Base-by-base conservation (phyloP, 2,329 filamentous ascomycete species). In the Gaeumannomyces sp. region DNA sequence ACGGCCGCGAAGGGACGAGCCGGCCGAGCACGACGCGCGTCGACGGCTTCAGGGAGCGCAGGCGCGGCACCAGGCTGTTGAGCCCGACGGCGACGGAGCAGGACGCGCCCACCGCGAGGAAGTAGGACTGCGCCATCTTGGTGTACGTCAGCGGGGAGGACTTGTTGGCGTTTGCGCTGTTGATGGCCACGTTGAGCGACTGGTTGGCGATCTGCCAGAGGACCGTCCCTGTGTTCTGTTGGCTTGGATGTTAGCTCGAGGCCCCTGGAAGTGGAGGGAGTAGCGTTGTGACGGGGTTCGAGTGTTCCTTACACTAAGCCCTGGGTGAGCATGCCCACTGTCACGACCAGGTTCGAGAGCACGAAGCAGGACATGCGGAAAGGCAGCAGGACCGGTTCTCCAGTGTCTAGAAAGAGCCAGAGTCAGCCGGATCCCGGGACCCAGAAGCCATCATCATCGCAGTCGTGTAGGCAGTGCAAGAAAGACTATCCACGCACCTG, bases 321-420 rank as follows among this genome's bases (percentile, higher is more conserved):
- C 91, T 3, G 95, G 95, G 94, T 95, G 65, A 99, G 89, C 95
- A 99, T 99, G 72, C 95, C 95, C 8, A 89, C 94, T 60, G 95
- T 99, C 67, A 98, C 94, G 65, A 98, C 83, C 75, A 99, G 79
- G 78, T 99, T 99, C 69, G 93, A 93, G 64, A 98, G 78, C 64
- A 96, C 93, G 75, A 95, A 99, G 78, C 86, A 91, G 63, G 94
- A 98, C 95, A 99, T 99, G 75, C 95, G 91, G 76, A 98, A 98
- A 27, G 95, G 95, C 25, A 99, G 84, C 71, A 98, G 86, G 68
- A 99, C 93, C 61, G 94, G 89, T 75, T 93, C 83, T 70, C 95
- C 95, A 25, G 93, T 98, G 77, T 99, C 95, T 96, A 68, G 16
- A 50, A 60, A 19, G n/a, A 14, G 33, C 33, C 13, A 57, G n/a